These are phyloP conservation scores for Cutaneotrichosporon daszewskae DNA, from an alignment of 1,284 basidiomycete genomes.

Conservation along the genomic window DNA sequence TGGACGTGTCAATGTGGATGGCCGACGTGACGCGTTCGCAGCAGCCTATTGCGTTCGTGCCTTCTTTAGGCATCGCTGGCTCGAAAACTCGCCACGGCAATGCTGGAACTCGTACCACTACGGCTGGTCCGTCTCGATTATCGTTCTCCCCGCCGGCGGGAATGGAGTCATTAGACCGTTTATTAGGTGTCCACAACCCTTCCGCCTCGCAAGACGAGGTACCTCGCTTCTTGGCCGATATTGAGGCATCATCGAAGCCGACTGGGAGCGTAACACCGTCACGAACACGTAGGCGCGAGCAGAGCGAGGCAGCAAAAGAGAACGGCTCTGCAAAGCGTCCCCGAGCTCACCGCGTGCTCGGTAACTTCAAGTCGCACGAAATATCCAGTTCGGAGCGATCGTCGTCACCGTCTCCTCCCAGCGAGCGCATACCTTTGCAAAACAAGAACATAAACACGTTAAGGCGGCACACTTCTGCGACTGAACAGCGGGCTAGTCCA, in stretches of 20 bases:
- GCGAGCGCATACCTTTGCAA: neutral
- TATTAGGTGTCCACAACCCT: too few relatives aligned
- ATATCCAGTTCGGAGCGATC: constrained; percentile 10
- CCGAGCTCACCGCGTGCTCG: too few relatives aligned
- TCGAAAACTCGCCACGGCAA: too few relatives aligned
- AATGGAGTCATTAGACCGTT: too few relatives aligned
- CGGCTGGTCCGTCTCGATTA: neutral
- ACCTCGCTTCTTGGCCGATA: neutral
- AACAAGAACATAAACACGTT: constrained; percentile 1
- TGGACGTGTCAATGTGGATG: too few relatives aligned
- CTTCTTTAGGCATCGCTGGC: too few relatives aligned
- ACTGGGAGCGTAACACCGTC: neutral
- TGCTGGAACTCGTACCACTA: too few relatives aligned
- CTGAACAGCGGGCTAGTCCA: constrained; percentile 2
- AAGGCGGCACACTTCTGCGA: constrained; percentile 9
- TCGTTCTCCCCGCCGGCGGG: too few relatives aligned
- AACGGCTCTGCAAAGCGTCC: too few relatives aligned
- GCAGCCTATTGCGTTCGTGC: too few relatives aligned
- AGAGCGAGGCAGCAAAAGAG: constrained; percentile 1
- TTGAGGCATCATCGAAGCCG: neutral
- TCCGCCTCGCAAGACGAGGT: constrained; percentile 3
- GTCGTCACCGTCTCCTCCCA: constrained; percentile 14
- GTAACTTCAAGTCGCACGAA: constrained; percentile 12
- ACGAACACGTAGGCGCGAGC: neutral
- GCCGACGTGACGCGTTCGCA: too few relatives aligned